Base-by-base conservation (phyloP, 225 moss, liverwort and hornwort species). In the Pleurozium schreberi region DNA sequence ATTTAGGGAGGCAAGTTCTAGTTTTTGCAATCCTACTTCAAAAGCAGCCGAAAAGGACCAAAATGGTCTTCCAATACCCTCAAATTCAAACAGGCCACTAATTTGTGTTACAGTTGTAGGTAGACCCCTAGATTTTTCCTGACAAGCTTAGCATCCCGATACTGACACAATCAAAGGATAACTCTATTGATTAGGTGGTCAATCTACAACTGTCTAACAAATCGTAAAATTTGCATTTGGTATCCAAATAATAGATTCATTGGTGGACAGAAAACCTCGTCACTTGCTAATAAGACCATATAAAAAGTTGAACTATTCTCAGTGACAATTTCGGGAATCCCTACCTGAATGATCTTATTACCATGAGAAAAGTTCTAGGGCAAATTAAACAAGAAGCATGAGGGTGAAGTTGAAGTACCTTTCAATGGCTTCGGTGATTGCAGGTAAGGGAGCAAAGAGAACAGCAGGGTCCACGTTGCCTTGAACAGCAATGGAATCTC, bases 401-500 rank as follows among this genome's bases (percentile, higher is more conserved):
- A 47, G 50, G 69, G 45, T 45, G 83, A 83, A 67, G 38, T 27
- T 34, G 28, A 63, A 8, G 70, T 71, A 94, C 94, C 95, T 93
- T 71, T 93, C 92, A 66, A 93, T 87, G 40, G 94, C 94, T 87
- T 95, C 94, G 10, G 94, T 92, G 55, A 95, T 87, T 64, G 93
- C 94, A 91, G 94, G 90, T 67, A 92, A 89, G 28, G 93, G 94
- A 74, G 94, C 94, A 45, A 95, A 95, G 38, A 95, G 91, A 67
- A 95, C 92, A 77, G 94, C 94, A 55, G 95, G 95, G 83, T 95
- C 95, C 49, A 95, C 93, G 59, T 95, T 95, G 83, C 95, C 95
- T 92, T 95, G 95, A n/a, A 95, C 92, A 58, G 95, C 94, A 25
- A 92, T 79, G 53, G 92, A 92, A 55, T 91, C 89, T 84, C 95